phyloP scores from a whole-genome alignment of 2,329 filamentous ascomycete genomes.

The Aspergillus sp. region DNA sequence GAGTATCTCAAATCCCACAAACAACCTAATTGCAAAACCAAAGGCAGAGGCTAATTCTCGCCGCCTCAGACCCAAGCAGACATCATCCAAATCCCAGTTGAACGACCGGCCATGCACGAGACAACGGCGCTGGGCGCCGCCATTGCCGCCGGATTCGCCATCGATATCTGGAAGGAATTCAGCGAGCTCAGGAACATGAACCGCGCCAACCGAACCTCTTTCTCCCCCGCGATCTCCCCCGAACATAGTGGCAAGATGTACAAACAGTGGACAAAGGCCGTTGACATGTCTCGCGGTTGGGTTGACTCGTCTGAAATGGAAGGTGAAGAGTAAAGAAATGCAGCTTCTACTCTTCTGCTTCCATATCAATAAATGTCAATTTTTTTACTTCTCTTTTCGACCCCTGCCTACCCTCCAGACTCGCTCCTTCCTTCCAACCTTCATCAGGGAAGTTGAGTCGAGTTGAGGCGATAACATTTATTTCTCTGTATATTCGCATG shows the following conservation, averaged over 20 bases:
- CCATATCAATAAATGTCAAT: neutral
- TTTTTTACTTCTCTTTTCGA: neutral
- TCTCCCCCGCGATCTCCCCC: slow-evolving; percentile 64
- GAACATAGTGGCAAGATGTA: slow-evolving; percentile 64
- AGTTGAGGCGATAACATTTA: neutral
- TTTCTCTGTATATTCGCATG: slow-evolving; percentile 8
- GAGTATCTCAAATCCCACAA: slow-evolving; percentile 21
- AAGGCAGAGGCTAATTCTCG: neutral
- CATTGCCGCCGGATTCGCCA: slow-evolving; percentile 83
- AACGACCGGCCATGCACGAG: slow-evolving; percentile 84
- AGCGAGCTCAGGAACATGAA: slow-evolving; percentile 73
- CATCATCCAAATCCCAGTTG: slow-evolving; percentile 77
- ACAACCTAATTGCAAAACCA: slow-evolving; percentile 14
- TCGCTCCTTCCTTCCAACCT: neutral
- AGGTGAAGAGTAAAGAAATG: slow-evolving; percentile 15
- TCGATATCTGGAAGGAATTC: slow-evolving; percentile 74
- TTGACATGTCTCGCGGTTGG: slow-evolving; percentile 78
- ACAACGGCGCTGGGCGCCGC: slow-evolving; percentile 86
- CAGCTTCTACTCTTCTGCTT: neutral
- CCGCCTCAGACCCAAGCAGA: slow-evolving; percentile 71
- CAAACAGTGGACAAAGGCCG: slow-evolving; percentile 71
- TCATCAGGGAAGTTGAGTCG: neutral
- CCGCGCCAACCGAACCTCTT: slow-evolving; percentile 66
- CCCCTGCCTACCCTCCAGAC: neutral
- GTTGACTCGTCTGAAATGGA: slow-evolving; percentile 29